Evolutionary conservation across 176 grass and related monocot species (phyloP).

Genomic region (Calamus simplicifolius): DNA sequence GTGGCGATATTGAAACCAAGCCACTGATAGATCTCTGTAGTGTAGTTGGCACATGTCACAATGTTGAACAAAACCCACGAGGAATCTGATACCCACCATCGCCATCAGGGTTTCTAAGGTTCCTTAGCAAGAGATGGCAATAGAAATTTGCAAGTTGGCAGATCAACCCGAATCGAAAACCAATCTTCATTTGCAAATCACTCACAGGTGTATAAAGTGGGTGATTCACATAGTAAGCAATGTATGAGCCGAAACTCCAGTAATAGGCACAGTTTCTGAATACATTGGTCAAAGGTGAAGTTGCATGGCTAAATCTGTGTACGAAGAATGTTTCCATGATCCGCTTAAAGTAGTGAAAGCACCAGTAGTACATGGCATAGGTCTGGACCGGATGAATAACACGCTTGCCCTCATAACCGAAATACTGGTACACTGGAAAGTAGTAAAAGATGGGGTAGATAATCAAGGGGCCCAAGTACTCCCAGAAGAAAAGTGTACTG

Average conservation of each 20-base stretch:
- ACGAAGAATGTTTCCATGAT: conserved; percentile 94
- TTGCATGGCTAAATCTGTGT: conserved; percentile 92
- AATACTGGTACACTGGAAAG: conserved; percentile 70
- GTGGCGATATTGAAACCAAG: conserved; percentile 90
- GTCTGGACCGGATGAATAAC: conserved; percentile 75
- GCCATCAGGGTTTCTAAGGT: conserved; percentile 73
- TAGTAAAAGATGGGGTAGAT: conserved; percentile 94
- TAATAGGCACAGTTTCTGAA: conserved; percentile 95
- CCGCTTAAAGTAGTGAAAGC: conserved; percentile 94
- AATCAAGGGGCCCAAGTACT: conserved; percentile 76
- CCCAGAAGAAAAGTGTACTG: conserved; percentile 89
- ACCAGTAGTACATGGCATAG: conserved; percentile 90
- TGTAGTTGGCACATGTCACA: conserved; percentile 94
- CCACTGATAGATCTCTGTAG: conserved; percentile 99
- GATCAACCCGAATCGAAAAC: conserved; percentile 68
- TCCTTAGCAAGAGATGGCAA: conserved; percentile 88
- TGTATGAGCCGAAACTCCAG: conserved; percentile 83
- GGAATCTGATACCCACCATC: conserved; percentile 91
- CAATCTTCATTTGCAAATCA: conserved; percentile 83
- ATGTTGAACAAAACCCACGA: conserved; percentile 90
- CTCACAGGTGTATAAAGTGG: conserved; percentile 73
- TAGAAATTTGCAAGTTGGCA: conserved; percentile 88
- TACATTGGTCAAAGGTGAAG: conserved; percentile 78
- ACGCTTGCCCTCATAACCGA: conserved; percentile 56
- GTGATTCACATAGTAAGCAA: conserved; percentile 95